A percentile compares a stretch with the other conserved stretches of the same genome.
Evolutionary conservation across 129 eudicot species (phyloP).

Genomic region (Chrysanthemum seticuspe): DNA sequence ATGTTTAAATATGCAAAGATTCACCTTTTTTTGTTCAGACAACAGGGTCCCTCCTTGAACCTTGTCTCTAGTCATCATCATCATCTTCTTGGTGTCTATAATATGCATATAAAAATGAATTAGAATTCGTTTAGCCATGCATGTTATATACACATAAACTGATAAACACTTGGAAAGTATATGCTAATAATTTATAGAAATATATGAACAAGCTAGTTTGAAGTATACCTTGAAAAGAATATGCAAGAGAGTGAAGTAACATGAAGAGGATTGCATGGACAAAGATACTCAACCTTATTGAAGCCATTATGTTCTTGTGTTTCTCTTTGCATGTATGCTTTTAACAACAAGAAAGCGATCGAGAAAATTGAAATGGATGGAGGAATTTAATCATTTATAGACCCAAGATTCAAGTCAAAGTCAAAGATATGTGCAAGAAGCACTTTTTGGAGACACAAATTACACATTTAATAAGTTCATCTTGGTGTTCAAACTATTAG

Average conservation of each 20-base stretch:
- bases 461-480: constrained; percentile 2
- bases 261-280: constrained; percentile 37
- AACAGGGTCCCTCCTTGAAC: constrained; percentile 7
- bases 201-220: neutral
- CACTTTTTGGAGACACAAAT: constrained; percentile 31
- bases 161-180: neutral
- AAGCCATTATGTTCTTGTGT: constrained; percentile 32
- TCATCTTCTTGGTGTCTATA: constrained; percentile 26
- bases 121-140: neutral
- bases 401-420: constrained; percentile 40
- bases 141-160: neutral
- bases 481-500: constrained; percentile 24
- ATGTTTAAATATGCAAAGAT: neutral
- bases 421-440: constrained; percentile 33
- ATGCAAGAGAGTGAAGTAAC: constrained; percentile 38
- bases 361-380: constrained; percentile 23
- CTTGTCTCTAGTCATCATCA: constrained; percentile 17
- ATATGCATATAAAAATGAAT: neutral
- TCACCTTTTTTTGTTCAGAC: constrained; percentile 34
- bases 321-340: constrained; percentile 26
- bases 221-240: constrained; percentile 37
- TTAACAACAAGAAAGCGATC: constrained; percentile 20
- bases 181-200: neutral
- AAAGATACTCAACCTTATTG: constrained; percentile 36
- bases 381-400: constrained; percentile 30